These are phyloP conservation scores for Trametes cinnabarina DNA, from an alignment of 768 basidiomycete species.

Conservation along the genomic window DNA sequence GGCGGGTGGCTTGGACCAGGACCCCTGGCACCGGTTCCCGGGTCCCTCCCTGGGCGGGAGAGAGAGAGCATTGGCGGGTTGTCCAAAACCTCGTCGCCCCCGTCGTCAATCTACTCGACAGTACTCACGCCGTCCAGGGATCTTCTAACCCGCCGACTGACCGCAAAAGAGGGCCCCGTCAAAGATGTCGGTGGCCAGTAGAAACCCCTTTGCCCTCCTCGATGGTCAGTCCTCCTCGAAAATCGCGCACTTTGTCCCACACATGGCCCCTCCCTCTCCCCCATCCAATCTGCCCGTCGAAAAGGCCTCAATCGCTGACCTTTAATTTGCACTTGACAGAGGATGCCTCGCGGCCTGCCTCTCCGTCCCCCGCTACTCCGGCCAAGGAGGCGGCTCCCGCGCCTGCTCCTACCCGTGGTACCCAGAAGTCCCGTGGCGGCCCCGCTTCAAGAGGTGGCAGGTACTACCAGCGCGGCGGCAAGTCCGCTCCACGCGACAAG, in stretches of 20 bases:
- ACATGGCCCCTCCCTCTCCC: background rate
- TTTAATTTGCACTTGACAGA: conserved; percentile 29
- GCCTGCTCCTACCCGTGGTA: conserved; percentile 37
- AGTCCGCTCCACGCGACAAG: conserved; percentile 42
- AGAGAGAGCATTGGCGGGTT: background rate
- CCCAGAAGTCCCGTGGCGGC: conserved; percentile 51
- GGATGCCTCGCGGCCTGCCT: conserved; percentile 44
- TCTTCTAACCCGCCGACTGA: conserved; percentile 29
- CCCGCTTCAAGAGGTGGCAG: conserved; percentile 64
- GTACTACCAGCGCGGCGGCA: conserved; percentile 68
- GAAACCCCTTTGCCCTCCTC: conserved; percentile 82
- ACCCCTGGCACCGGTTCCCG: conserved; percentile 24
- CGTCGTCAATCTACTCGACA: conserved; percentile 21
- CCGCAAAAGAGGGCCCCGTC: conserved; percentile 56
- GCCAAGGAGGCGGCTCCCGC: conserved; percentile 29
- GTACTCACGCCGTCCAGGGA: conserved; percentile 20
- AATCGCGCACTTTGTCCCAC: background rate
- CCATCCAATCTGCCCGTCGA: background rate
- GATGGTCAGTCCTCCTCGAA: conserved; percentile 51
- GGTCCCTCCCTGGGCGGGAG: conserved; percentile 13
- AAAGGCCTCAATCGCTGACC: background rate
- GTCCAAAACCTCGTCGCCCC: conserved; percentile 16
- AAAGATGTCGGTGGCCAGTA: conserved; percentile 88
- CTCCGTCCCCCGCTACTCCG: conserved; percentile 33
- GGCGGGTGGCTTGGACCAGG: conserved; percentile 27